Evolutionary conservation across 306 rosid genomes (phyloP).

Genomic region (Purshia tridentata): DNA sequence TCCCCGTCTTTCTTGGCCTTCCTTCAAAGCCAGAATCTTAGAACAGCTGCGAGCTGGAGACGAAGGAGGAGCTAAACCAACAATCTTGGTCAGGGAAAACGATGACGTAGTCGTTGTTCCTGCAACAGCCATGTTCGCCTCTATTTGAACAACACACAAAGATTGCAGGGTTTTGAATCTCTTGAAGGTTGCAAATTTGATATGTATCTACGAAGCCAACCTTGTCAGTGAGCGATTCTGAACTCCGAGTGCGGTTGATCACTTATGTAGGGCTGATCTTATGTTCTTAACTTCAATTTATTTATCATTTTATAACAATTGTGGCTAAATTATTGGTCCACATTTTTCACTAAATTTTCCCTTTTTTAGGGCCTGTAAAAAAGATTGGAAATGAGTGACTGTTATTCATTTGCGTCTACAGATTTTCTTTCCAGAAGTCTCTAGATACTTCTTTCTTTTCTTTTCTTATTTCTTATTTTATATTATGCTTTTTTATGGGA

Average conservation of each 20-base stretch:
- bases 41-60: not conserved
- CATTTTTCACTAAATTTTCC: not conserved
- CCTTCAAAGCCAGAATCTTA: conserved; percentile 1
- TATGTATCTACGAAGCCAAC: no score
- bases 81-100: not conserved
- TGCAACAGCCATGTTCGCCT: conserved; percentile 8
- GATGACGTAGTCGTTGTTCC: not conserved
- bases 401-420: not conserved
- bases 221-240: no score
- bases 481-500: no score
- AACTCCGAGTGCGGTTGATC: not conserved
- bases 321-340: conserved; percentile 1
- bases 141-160: not conserved
- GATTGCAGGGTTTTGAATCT: no score
- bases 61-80: not conserved
- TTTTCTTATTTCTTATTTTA: not conserved
- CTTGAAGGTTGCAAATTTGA: no score
- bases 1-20: not conserved
- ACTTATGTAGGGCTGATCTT: not conserved
- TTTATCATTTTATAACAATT: not conserved
- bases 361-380: not conserved
- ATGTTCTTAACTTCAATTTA: not conserved
- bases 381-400: not conserved
- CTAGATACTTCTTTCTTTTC: not conserved
- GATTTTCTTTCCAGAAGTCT: not conserved